Evolutionary conservation across 257 asterid species (phyloP), one percentile per base, ranked within the genome.

Genomic region (Solanum neorickii): DNA sequence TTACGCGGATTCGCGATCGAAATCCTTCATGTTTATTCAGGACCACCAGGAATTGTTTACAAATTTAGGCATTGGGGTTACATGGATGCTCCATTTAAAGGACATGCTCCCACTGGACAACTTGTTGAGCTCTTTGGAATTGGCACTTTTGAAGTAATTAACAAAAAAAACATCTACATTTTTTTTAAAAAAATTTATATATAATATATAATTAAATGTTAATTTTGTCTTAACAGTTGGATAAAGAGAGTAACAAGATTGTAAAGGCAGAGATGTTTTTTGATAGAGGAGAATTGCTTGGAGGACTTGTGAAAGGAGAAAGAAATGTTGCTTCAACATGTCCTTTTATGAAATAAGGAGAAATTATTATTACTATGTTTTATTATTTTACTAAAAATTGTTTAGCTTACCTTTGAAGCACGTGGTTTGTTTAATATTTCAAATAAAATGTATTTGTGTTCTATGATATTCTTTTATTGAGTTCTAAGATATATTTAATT

Each of bases 41-140:
- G 98, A 13, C 95, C 95, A 42, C 98, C 99, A 3, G 78, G 87
- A 16, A 94, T 96, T 21, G 84, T 86, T 2, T 94, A 90, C 93
- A 95, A 91, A 86, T 96, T 92, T 76, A 93, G 99, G 92, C 99
- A 95, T 27, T 96, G 98, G 98, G 98, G 96, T 29, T 91, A 89
- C 89, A 88, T 94, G 91, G 98, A 96, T 44, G 98, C 93, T 23
- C 90, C 96, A 75, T 96, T 74, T 84, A 92, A 95, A 84, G 94
- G 90, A 5, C 87, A 90, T 66, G 87, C 92, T 14, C 93, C 99
- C 0, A 96, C 95, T 1, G 97, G 99, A 11, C 94, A 96, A 76
- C 84, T 88, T 89, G 66, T 92, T 14, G 95, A 95, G 56, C 52
- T 96, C 56, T 90, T 86, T 35, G 98, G 98, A 11, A 90, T 77